Evolutionary conservation across 257 asterid species (phyloP), one percentile per base, ranked within the genome.

Genomic region (Penstemon davidsonii): DNA sequence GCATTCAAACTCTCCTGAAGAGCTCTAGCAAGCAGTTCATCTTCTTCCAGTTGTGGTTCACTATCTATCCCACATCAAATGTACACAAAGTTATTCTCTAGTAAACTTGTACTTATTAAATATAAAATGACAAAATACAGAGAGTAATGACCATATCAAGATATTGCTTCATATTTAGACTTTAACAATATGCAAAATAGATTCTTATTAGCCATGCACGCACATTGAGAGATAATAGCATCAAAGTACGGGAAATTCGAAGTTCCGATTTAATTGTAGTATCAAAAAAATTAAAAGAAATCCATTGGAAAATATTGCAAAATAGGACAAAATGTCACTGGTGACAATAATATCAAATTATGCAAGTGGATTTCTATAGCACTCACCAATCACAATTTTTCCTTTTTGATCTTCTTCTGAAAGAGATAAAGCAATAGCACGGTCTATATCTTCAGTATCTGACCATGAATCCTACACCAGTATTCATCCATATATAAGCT

Each of bases 21-120:
- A 12, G 86, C 91, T 83, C 71, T 82, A 44, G 95, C 95, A 8
- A 90, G 83, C 60, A 64, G 79, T 68, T 87, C 92, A 59, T 90
- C 95, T 70, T 83, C 91, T 57, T 84, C 93, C 84, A 83, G 63
- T 50, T 66, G 68, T 40, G 82, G 55, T 65, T 81, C 81, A 38
- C 36, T 60, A 55, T 86, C 93, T 86, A 75, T 42, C 64, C 62
- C 51, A 80, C 58, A 76, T 66, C 39, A 67, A 4, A 55, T 47
- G 69, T 36, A 60, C 55, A 44, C 62, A 76, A 68, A 71, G 46
- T 39, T 56, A 60, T 45, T 59, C 5, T 69, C 59, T 12, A 36
- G 36, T 8, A 68, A 71, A 60, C 63, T 10, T 38, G 36, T 13
- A 33, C 13, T 7, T 7, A 5, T 10, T 7, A 36, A 75, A 62